These are phyloP conservation scores for Fraxinus cuspidata DNA, from an alignment of 257 asterid genomes.

Conservation along the genomic window DNA sequence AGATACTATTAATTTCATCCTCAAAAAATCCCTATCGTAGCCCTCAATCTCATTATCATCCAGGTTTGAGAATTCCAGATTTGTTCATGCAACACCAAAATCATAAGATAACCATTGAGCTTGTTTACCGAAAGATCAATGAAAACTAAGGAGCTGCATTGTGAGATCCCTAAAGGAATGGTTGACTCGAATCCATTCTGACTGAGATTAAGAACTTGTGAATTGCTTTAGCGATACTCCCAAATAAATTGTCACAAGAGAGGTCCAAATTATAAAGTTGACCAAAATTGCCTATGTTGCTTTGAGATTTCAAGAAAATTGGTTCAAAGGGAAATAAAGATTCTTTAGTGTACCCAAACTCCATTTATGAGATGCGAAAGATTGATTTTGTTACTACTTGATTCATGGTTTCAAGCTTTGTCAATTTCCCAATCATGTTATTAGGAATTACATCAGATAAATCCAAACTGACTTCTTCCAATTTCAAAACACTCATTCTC, in stretches of 20 bases:
- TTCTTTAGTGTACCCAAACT: slow-evolving; percentile 68
- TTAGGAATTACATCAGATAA: slow-evolving; percentile 80
- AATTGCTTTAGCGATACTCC: slow-evolving; percentile 71
- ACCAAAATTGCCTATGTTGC: slow-evolving; percentile 81
- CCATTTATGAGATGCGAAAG: slow-evolving; percentile 84
- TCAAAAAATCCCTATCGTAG: slow-evolving; percentile 58
- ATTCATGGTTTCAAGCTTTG: slow-evolving; percentile 66
- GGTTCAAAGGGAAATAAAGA: slow-evolving; percentile 73
- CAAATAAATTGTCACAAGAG: slow-evolving; percentile 67
- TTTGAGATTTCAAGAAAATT: slow-evolving; percentile 55
- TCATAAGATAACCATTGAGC: slow-evolving; percentile 55
- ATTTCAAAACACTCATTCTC: slow-evolving; percentile 48
- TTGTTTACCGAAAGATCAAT: slow-evolving; percentile 71
- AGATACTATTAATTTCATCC: slow-evolving; percentile 55
- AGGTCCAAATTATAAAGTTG: slow-evolving; percentile 68
- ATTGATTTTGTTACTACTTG: slow-evolving; percentile 65
- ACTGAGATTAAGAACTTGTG: slow-evolving; percentile 60
- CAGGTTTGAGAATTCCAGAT: slow-evolving; percentile 57
- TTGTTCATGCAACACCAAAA: slow-evolving; percentile 64
- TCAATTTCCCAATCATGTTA: slow-evolving; percentile 74
- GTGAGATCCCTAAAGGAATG: slow-evolving; percentile 59
- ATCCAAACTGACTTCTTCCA: slow-evolving; percentile 59
- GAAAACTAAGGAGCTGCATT: slow-evolving; percentile 54
- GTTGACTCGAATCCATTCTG: slow-evolving; percentile 58
- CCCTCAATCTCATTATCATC: slow-evolving; percentile 65